A percentile compares a stretch with the other conserved stretches of the same genome.
These are phyloP conservation scores for Cutaneotrichosporon sp. DNA, from an alignment of 1,284 basidiomycete species.

Conservation along the genomic window DNA sequence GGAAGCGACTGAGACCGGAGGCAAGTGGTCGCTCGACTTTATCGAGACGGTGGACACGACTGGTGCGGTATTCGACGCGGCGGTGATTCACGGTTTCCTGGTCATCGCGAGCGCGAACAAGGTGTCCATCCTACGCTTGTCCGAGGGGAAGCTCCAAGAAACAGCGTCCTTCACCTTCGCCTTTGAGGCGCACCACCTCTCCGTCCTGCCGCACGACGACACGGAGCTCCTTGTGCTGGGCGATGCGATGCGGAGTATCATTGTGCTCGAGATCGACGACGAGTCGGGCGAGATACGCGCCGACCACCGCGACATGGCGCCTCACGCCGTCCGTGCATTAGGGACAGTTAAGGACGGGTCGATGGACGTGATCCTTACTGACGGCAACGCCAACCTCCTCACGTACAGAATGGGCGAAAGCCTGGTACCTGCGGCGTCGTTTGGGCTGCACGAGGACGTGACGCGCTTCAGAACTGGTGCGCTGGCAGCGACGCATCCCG, in stretches of 20 bases:
- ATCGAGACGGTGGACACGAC: conserved; percentile 30
- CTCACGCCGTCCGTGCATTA: conserved; percentile 60
- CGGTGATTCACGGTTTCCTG: conserved; percentile 47
- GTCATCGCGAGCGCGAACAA: conserved; percentile 72
- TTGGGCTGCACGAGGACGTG: conserved; percentile 55
- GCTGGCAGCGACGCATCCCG: conserved; percentile 33
- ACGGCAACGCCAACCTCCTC: conserved; percentile 67
- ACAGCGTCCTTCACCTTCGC: conserved; percentile 71
- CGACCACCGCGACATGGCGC: conserved; percentile 72
- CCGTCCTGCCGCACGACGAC: conserved; percentile 43
- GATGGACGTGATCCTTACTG: conserved; percentile 61
- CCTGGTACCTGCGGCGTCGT: conserved; percentile 49
- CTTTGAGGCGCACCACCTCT: conserved; percentile 66
- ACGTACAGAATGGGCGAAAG: conserved; percentile 55
- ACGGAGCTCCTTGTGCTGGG: conserved; percentile 63
- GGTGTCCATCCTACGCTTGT: conserved; percentile 34
- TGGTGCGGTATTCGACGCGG: conserved; percentile 16
- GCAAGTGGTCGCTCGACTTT: conserved; percentile 29
- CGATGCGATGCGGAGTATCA: conserved; percentile 79
- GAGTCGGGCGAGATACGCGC: conserved; percentile 58
- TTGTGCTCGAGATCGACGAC: conserved; percentile 62
- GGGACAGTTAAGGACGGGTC: conserved; percentile 45
- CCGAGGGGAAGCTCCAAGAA: conserved; percentile 50
- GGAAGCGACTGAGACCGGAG: conserved; percentile 18
- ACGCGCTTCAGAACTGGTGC: conserved; percentile 47